Evolutionary conservation across 345 rosid genomes (phyloP), one percentile per base, ranked within the genome.

Genomic region (Microcos paniculata): DNA sequence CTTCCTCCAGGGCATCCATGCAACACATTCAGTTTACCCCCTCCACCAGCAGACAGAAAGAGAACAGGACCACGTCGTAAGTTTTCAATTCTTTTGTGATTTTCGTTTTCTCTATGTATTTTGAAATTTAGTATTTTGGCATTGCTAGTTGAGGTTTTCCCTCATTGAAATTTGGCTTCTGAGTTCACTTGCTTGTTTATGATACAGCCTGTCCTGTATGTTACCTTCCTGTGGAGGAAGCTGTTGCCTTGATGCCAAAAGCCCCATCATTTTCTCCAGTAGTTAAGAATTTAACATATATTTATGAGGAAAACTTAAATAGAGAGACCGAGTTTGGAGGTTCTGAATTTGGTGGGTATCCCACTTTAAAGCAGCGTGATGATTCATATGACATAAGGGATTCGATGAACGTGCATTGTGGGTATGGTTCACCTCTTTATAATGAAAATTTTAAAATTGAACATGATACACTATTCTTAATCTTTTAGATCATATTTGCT

Each of bases 1-100:
- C 99, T 96, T 82, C 98, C 99, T 46, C 90, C 90, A 23, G 96
- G 98, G 73, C 98, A 96, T 87, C 97, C 86, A n/a, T 96, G 99
- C 87, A 82, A 83, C 73, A 84, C 82, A 80, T 96, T 96, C 80
- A 90, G 87, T 55, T 81, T 94, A 80, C 97, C 99, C 77, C 99
- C 99, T 6, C 99, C 99, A 35, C 98, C 98, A 5, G 95, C 97
- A 15, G 97, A 94, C 83, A 90, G 75, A 75, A 96, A 96, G 84
- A 87, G 97, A 88, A 90, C 97, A 6, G 98, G 98, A 71, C 99
- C 99, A 28, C 90, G 97, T 62, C 92, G 99, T 96, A 87, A 90
- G 98, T 82, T 73, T 68, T 51, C 53, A 33, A 23, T 61, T 16
- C 8, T 23, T 55, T 48, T 12, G n/a, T 61, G 4, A n/a, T 30